Evolutionary conservation across 2,329 filamentous ascomycete genomes (phyloP).

Genomic region (Colletotrichum aenigma): DNA sequence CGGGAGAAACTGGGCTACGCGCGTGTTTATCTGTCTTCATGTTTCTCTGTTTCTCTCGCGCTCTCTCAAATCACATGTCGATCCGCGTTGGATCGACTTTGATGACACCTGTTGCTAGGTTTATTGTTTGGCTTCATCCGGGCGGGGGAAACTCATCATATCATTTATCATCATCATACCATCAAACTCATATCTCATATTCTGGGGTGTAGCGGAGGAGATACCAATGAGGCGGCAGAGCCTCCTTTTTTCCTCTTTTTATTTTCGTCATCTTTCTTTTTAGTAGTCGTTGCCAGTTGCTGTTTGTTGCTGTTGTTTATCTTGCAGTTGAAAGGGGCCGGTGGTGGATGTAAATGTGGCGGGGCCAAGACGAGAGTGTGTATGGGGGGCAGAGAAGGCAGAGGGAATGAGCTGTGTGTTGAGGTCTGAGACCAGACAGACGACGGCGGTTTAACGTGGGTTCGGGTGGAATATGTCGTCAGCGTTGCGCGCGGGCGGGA

Average conservation of each 20-base stretch:
- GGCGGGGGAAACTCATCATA: background rate
- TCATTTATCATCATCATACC: background rate
- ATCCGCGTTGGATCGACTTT: background rate
- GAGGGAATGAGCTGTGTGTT: background rate
- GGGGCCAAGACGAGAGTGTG: background rate
- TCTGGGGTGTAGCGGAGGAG: constrained; percentile 12
- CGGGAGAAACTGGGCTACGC: background rate
- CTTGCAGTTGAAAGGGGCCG: background rate
- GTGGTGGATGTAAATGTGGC: background rate
- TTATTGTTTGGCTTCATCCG: background rate
- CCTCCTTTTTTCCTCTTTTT: background rate
- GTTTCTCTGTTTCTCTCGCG: background rate
- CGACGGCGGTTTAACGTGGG: background rate
- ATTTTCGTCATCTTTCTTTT: background rate
- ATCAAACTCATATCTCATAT: background rate
- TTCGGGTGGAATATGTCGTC: background rate
- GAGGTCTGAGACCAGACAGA: background rate
- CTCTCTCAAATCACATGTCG: background rate
- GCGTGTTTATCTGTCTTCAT: background rate
- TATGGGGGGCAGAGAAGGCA: background rate
- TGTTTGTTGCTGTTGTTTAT: background rate
- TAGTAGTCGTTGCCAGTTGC: background rate
- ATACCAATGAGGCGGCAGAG: constrained; percentile 8
- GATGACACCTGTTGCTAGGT: background rate
- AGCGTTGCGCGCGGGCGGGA: background rate